Conservation (phyloP, 345 rosid genomes). For the Raphanus raphanistrum region DNA sequence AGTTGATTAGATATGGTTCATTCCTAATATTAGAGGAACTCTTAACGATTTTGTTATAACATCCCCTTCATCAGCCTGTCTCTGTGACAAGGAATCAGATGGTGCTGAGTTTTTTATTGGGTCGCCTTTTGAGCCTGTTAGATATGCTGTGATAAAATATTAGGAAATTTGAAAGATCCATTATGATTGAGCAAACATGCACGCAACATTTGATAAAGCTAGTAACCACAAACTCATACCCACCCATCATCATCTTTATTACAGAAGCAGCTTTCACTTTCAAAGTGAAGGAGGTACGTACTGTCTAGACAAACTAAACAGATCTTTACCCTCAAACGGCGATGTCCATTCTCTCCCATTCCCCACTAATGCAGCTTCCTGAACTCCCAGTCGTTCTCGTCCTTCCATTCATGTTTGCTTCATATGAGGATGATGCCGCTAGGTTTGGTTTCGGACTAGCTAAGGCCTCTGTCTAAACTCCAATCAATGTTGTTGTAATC, state of each 20-base stretch:
- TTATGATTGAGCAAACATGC: slow-evolving; percentile 25
- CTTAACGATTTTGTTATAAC: not conserved
- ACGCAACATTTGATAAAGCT: slow-evolving; percentile 32
- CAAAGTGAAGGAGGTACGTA: slow-evolving; percentile 42
- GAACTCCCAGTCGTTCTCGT: slow-evolving; percentile 51
- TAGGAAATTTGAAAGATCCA: slow-evolving; percentile 29
- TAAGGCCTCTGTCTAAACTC: slow-evolving; percentile 64
- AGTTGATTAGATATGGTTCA: not conserved
- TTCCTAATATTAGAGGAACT: not conserved
- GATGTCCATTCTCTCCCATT: slow-evolving; percentile 84
- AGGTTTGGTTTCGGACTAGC: slow-evolving; percentile 48
- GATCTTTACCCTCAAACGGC: slow-evolving; percentile 85
- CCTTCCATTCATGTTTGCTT: slow-evolving; percentile 46
- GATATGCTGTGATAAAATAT: not conserved
- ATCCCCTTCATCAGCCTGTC: not conserved
- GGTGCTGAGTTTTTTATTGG: not conserved
- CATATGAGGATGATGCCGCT: slow-evolving; percentile 38
- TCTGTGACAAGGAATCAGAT: not conserved
- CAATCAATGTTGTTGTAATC: slow-evolving; percentile 84
- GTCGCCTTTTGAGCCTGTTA: not conserved
- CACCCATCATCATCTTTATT: slow-evolving; percentile 14
- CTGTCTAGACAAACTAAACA: slow-evolving; percentile 87
- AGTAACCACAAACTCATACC: slow-evolving; percentile 38
- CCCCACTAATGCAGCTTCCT: slow-evolving; percentile 43
- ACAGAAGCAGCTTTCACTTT: slow-evolving; percentile 20